Evolutionary conservation across 352 stramenopile genomes (phyloP).

Genomic region (Blastocystis sp.): DNA sequence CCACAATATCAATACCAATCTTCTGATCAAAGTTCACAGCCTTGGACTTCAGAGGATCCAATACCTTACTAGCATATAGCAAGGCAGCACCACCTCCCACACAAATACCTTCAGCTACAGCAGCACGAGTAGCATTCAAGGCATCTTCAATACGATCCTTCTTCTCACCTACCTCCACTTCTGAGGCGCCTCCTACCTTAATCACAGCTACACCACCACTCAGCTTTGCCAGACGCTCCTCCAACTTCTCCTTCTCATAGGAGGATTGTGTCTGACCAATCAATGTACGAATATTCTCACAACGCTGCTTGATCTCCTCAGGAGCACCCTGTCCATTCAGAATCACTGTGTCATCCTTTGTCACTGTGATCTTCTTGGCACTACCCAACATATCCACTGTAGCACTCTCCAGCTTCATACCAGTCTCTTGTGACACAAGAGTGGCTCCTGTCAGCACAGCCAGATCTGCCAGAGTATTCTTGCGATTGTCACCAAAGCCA

Average conservation of each 20-base stretch:
- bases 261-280: constrained; percentile 92
- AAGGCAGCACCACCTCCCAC: constrained; percentile 91
- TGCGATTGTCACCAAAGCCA: constrained; percentile 99
- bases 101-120: constrained; percentile 96
- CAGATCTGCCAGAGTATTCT: constrained; percentile 97
- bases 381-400: constrained; percentile 86
- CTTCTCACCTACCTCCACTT: constrained; percentile 98
- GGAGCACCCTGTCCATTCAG: constrained; percentile 85
- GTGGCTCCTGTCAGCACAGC: constrained; percentile 92
- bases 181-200: constrained; percentile 93
- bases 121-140: constrained; percentile 95
- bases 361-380: constrained; percentile 87
- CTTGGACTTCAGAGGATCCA: constrained; percentile 73
- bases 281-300: constrained; percentile 84
- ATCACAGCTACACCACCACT: constrained; percentile 96
- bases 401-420: constrained; percentile 93
- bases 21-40: constrained; percentile 64
- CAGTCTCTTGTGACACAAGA: constrained; percentile 94
- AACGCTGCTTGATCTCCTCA: constrained; percentile 87
- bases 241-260: constrained; percentile 99
- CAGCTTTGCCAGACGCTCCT: constrained; percentile 97
- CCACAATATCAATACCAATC: constrained; percentile 64
- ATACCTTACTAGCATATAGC: constrained; percentile 83
- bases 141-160: constrained; percentile 98
- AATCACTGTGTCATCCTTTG: constrained; percentile 98